Percentiles rank a stretch among this genome's conserved stretches.
phyloP scores from a whole-genome alignment of 768 basidiomycete genomes.

The Lepiota venenata region DNA sequence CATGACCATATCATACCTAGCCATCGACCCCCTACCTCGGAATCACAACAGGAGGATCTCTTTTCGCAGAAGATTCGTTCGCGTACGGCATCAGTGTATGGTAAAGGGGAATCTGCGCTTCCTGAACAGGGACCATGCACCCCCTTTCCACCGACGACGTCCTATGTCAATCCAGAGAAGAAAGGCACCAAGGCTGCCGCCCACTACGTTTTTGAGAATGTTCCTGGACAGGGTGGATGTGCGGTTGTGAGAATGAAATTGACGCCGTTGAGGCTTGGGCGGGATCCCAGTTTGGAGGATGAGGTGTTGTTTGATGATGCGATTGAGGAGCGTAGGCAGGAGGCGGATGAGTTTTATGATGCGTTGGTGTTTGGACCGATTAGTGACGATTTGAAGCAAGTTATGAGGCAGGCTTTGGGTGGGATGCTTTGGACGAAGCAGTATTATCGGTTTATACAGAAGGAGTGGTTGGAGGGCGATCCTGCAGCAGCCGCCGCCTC shows the following conservation, averaged over 20 bases:
- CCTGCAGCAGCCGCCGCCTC: constrained; percentile 93
- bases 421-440: constrained; percentile 99
- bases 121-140: constrained; percentile 57
- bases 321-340: constrained; percentile 86
- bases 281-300: constrained; percentile 79
- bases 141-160: constrained; percentile 47
- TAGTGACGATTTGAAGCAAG: constrained; percentile 89
- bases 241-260: constrained; percentile 93
- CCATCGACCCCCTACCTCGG: constrained; percentile 64
- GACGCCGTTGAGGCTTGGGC: constrained; percentile 70
- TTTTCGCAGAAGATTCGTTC: constrained; percentile 50
- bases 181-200: constrained; percentile 91
- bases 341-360: constrained; percentile 95
- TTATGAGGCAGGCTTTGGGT: constrained; percentile 93
- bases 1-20: constrained; percentile 93
- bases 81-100: constrained; percentile 42
- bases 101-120: constrained; percentile 32
- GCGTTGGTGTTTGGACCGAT: constrained; percentile 78
- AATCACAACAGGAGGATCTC: constrained; percentile 39
- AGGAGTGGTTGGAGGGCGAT: constrained; percentile 96
- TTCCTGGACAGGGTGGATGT: constrained; percentile 91
- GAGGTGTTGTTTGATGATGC: constrained; percentile 86
- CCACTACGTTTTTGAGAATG: constrained; percentile 83
- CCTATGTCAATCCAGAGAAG: constrained; percentile 83
- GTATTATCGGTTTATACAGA: constrained; percentile 93